phyloP scores from a whole-genome alignment of 2,329 filamentous ascomycete genomes.

The Xylaria sp. region DNA sequence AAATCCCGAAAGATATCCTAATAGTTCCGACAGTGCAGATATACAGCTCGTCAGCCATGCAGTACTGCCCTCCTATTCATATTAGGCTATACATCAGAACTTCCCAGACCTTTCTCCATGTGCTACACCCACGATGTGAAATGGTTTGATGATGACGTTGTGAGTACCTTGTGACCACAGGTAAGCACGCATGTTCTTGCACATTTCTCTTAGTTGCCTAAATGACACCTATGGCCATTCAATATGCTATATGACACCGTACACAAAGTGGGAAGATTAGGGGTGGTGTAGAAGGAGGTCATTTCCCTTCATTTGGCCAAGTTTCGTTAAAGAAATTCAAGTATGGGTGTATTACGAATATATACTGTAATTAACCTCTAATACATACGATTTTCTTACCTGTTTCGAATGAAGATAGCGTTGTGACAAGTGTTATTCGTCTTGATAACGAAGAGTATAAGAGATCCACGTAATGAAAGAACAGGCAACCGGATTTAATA shows the following conservation, averaged over 20 bases:
- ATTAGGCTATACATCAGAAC: not conserved
- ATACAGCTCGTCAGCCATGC: not conserved
- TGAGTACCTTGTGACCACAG: not conserved
- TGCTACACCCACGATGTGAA: not conserved
- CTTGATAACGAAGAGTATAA: not conserved
- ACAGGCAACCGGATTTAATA: not conserved
- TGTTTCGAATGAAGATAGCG: no score
- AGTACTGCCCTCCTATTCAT: not conserved
- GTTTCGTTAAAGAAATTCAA: not conserved
- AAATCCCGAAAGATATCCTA: not conserved
- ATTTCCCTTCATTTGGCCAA: not conserved
- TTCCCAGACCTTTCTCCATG: not conserved
- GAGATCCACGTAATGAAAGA: not conserved
- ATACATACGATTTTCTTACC: not conserved
- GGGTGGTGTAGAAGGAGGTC: not conserved
- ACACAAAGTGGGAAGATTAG: not conserved
- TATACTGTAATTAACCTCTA: not conserved
- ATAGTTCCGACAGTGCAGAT: not conserved
- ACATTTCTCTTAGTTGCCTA: not conserved
- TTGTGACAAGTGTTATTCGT: no score
- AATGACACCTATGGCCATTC: not conserved
- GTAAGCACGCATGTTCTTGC: not conserved
- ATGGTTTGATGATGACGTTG: not conserved
- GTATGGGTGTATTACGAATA: not conserved
- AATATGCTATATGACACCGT: not conserved